Percentiles rank a stretch among this genome's conserved stretches.
Conservation (phyloP, 1,284 basidiomycete species). For the Sphagnurus paluster region DNA sequence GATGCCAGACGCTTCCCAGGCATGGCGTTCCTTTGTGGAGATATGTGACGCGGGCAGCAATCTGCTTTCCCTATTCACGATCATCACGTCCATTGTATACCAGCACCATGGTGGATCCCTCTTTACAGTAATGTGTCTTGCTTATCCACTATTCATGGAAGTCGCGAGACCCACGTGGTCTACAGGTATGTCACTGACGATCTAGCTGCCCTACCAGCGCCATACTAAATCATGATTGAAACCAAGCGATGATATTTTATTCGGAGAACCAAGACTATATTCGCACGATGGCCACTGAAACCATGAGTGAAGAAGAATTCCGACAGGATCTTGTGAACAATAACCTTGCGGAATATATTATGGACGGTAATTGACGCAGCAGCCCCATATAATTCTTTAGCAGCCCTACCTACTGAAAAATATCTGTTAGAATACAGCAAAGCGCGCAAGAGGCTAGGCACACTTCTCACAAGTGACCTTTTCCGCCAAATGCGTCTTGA, state of each 20-base stretch:
- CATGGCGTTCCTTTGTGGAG: slow-evolving; percentile 8
- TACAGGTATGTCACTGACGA: slow-evolving; percentile 2
- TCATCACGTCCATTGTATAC: slow-evolving; percentile 16
- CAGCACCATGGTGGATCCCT: slow-evolving; percentile 25
- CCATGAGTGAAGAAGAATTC: not conserved
- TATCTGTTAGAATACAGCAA: slow-evolving; percentile 29
- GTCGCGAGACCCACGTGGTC: not conserved
- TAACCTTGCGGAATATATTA: slow-evolving; percentile 26
- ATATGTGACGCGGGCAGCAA: not conserved
- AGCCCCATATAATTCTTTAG: not conserved
- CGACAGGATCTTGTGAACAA: slow-evolving; percentile 32
- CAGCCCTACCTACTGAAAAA: not conserved
- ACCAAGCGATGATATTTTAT: slow-evolving; percentile 6
- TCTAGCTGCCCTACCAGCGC: not conserved
- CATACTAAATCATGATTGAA: not conserved
- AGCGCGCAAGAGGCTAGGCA: slow-evolving; percentile 25
- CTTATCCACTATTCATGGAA: slow-evolving; percentile 24
- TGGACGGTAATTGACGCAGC: slow-evolving; percentile 21
- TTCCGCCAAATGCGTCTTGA: not conserved
- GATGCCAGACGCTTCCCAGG: not conserved
- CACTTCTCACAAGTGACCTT: slow-evolving; percentile 17
- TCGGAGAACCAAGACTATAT: slow-evolving; percentile 9
- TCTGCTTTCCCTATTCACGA: slow-evolving; percentile 9
- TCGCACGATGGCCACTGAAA: not conserved
- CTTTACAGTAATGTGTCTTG: slow-evolving; percentile 25